Percentiles rank a stretch among this genome's conserved stretches.
Evolutionary conservation across 2,329 filamentous ascomycete genomes (phyloP).

Genomic region (Parastagonospora avenae): DNA sequence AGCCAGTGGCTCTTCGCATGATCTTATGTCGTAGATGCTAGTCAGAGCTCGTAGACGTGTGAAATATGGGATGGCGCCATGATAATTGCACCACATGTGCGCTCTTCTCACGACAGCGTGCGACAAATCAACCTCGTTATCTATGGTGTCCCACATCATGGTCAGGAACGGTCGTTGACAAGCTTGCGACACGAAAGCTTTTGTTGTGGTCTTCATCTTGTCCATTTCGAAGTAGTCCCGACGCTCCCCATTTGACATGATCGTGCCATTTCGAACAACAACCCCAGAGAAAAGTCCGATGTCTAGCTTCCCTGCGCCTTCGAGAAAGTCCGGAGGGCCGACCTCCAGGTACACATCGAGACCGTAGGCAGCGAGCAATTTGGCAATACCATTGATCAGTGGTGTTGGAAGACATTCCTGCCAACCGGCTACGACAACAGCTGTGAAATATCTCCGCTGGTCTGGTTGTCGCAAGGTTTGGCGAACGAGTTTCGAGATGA

Average conservation of each 20-base stretch:
- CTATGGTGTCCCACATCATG: slow-evolving; percentile 48
- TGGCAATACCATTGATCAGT: slow-evolving; percentile 37
- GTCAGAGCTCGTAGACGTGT: slow-evolving; percentile 30
- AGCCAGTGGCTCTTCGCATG: slow-evolving; percentile 40
- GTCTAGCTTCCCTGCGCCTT: slow-evolving; percentile 30
- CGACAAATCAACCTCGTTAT: slow-evolving; percentile 39
- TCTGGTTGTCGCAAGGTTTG: slow-evolving; percentile 29
- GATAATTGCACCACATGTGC: slow-evolving; percentile 46
- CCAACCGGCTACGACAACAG: slow-evolving; percentile 43
- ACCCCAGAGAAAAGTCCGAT: slow-evolving; percentile 36
- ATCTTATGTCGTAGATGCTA: slow-evolving; percentile 27
- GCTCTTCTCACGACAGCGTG: slow-evolving; percentile 43
- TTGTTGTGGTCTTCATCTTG: slow-evolving; percentile 46
- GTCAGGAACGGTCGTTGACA: slow-evolving; percentile 43
- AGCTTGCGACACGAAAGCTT: slow-evolving; percentile 45
- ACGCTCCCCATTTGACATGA: slow-evolving; percentile 40
- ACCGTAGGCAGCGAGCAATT: slow-evolving; percentile 36
- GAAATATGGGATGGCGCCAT: slow-evolving; percentile 41
- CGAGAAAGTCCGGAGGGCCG: slow-evolving; percentile 40
- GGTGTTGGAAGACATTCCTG: slow-evolving; percentile 31
- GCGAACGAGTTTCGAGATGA: slow-evolving; percentile 31
- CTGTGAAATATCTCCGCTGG: slow-evolving; percentile 37
- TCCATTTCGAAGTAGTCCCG: slow-evolving; percentile 47
- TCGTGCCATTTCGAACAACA: slow-evolving; percentile 43
- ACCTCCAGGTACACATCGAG: slow-evolving; percentile 43